These are phyloP conservation scores for Benincasa hispida DNA, from an alignment of 306 rosid genomes.

Conservation along the genomic window DNA sequence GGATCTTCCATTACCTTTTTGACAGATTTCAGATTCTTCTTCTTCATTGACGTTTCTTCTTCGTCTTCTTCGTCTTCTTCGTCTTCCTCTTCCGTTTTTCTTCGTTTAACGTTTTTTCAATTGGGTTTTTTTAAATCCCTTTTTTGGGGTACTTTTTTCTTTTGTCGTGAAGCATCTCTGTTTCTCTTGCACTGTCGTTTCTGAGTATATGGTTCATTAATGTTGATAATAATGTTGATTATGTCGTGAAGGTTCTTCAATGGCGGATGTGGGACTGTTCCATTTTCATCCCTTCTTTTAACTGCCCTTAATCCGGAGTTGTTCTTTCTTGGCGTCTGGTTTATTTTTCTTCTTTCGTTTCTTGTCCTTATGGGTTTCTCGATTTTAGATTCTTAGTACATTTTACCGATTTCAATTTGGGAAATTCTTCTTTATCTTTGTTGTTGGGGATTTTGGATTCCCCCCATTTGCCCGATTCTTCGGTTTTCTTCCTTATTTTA, in stretches of 20 bases:
- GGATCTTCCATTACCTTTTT: background rate
- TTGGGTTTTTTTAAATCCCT: background rate
- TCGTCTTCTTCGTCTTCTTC: no score
- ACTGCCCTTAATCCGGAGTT: background rate
- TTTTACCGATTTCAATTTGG: constrained; percentile 7
- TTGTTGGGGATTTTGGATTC: constrained; percentile 11
- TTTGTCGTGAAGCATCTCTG: background rate
- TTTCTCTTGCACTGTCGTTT: background rate
- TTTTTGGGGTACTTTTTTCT: background rate
- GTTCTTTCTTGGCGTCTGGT: constrained; percentile 3
- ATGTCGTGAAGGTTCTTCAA: background rate
- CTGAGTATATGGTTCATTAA: background rate
- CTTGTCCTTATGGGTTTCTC: constrained; percentile 16
- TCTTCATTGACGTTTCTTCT: background rate
- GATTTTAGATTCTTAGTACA: constrained; percentile 27
- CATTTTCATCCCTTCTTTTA: background rate
- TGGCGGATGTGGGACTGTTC: background rate
- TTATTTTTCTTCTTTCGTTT: background rate
- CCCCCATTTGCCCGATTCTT: constrained; percentile 10
- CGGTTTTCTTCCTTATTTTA: background rate
- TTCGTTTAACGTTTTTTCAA: background rate
- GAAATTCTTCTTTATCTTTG: constrained; percentile 19
- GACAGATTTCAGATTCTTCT: constrained; percentile 20
- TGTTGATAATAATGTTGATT: background rate
- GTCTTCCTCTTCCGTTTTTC: background rate